Evolutionary conservation across 2,329 filamentous ascomycete species (phyloP), one percentile per base, ranked within the genome.

Genomic region (Aureobasidium uvarum): DNA sequence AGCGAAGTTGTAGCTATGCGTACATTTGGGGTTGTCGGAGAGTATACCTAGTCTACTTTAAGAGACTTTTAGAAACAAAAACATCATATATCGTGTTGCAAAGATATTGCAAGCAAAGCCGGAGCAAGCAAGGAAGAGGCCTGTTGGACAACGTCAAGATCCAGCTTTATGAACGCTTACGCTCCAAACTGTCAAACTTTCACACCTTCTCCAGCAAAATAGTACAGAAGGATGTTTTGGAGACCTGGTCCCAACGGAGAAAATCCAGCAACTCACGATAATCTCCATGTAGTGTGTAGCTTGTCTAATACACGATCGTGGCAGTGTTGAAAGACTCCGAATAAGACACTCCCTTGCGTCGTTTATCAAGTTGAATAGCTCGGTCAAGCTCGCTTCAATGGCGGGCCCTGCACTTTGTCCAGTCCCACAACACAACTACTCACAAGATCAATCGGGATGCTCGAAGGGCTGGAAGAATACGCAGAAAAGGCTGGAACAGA

Each of bases 381-480:
- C 52, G 52, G 33, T 20, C 41, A 55, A 55, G 23, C 52, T 55
- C 52, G 52, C 48, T 51, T 31, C 25, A 18, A 51, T 18, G 7
- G 36, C 16, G 36, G 25, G 20, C 52, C 16, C 25, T 33, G 14
- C 52, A 39, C 28, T n/a, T 20, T 25, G 28, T 11, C 31, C 16
- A 20, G 10, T 25, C 36, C 33, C 5, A 38, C 18, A 4, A 55
- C n/a, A 55, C 51, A 18, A 33, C 14, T 25, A 55, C 10, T 23
- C 4, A 55, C 33, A 25, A 25, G 20, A 55, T 25, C 31, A 38
- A 11, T 25, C 20, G 18, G 20, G 14, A 55, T 41, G 33, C 16
- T 55, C 2, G 25, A 55, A 55, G 51, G 51, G 10, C 16, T 55
- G 5, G n/a, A 55, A 28, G 51, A 55, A 41, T 55, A 41, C 33